Conservation (phyloP, 192 early-diverging fungal genomes). For the Linnemannia elongata region DNA sequence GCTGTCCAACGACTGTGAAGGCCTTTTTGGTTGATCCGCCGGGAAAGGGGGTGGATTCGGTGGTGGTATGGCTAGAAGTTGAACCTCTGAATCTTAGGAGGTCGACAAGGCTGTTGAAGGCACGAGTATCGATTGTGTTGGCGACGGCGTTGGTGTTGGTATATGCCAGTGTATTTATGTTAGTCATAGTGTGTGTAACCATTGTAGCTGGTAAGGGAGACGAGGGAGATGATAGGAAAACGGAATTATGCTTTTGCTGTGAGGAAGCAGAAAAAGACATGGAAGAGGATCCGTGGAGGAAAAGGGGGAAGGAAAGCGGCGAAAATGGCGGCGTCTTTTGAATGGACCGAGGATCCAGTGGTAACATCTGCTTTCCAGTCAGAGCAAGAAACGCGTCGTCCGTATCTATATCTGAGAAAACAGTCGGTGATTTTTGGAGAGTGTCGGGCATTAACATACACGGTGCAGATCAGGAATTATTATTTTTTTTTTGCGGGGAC, state of each 20-base stretch:
- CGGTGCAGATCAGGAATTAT: not conserved
- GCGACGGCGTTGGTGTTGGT: not conserved
- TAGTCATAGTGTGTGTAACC: not conserved
- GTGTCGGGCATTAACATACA: not conserved
- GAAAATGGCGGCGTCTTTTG: constrained; percentile 36
- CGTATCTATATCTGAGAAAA: not conserved
- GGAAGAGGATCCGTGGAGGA: not conserved
- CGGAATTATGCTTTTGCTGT: not conserved
- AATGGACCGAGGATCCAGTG: constrained; percentile 62
- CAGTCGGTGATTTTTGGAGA: not conserved
- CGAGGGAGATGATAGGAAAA: not conserved
- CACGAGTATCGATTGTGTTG: not conserved
- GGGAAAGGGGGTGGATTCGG: too few species aligned
- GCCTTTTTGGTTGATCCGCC: constrained; percentile 45
- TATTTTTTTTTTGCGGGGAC: too few species aligned
- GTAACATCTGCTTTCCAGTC: constrained; percentile 64
- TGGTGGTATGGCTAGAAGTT: too few species aligned
- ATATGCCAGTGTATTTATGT: not conserved
- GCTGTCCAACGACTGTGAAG: constrained; percentile 73
- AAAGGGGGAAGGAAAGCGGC: not conserved
- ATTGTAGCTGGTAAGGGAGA: not conserved
- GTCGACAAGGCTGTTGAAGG: not conserved
- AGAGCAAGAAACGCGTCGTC: constrained; percentile 12
- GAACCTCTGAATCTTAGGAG: constrained; percentile 15
- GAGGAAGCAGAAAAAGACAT: not conserved